Base-by-base conservation (phyloP, 2,329 filamentous ascomycete genomes). In the Gnomoniopsis smithogilvyi region DNA sequence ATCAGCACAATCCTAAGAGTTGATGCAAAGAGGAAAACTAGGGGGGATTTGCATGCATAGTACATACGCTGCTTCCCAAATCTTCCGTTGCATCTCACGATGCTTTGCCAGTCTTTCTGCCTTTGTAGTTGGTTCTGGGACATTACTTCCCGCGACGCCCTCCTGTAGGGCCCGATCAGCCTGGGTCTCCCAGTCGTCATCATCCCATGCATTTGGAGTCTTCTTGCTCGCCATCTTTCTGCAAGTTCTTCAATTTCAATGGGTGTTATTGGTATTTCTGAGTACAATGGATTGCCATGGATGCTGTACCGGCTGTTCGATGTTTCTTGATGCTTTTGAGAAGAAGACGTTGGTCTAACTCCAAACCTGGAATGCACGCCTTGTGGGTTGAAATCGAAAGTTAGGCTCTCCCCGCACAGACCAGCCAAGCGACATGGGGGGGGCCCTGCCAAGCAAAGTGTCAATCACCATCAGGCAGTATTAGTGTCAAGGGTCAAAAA, bases 31-130 rank as follows among this genome's bases (percentile, higher is more conserved):
- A 60, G 57, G n/a, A 7, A 26, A 26, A n/a, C n/a, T n/a, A n/a
- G n/a, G n/a, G n/a, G n/a, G n/a, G n/a, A n/a, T n/a, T n/a, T n/a
- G n/a, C n/a, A n/a, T n/a, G n/a, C n/a, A 3, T 36, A 21, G 15
- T 8, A 70, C 85, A 58, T 85, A 95, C 89, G 93, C 94, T 69
- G 92, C 88, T 69, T 95, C 86, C 94, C 94, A 97, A 58, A 97
- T 76, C 72, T 90, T 89, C 67, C 88, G 86, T 72, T 97, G 96
- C 55, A 88, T 83, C 71, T 96, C 92, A 30, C 84, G 85, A 72
- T 98, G 94, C 70, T 88, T 84, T 14, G 90, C 91, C 63, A 90
- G 80, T 46, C 89, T 86, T 74, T 97, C 89, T 3, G 90, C 86
- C 69, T 90, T 92, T 64, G 85, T 87, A 61, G 92, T 72, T 47